Percentiles rank a stretch among this genome's conserved stretches.
Conservation (phyloP, 352 stramenopile genomes). For the Pythium pyrilobum region DNA sequence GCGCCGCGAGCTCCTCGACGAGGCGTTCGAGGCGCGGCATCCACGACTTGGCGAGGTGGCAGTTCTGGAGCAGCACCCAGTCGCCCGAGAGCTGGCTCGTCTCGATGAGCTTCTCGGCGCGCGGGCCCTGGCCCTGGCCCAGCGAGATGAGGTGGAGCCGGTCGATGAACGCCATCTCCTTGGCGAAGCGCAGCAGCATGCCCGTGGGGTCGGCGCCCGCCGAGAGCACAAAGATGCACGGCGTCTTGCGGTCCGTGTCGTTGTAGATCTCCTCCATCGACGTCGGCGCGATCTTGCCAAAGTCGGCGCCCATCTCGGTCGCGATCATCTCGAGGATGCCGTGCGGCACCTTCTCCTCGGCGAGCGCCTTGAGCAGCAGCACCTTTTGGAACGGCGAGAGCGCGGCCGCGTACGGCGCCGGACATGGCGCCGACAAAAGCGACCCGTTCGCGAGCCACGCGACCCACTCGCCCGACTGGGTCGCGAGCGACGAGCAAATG, state of each 20-base stretch:
- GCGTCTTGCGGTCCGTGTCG: slow-evolving; percentile 88
- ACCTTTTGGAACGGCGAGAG: slow-evolving; percentile 74
- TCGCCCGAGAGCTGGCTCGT: slow-evolving; percentile 75
- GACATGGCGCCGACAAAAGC: slow-evolving; percentile 41
- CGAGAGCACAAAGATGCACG: slow-evolving; percentile 92
- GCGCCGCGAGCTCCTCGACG: slow-evolving; percentile 77
- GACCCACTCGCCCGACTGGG: slow-evolving; percentile 54
- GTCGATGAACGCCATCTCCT: slow-evolving; percentile 85
- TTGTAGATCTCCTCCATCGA: slow-evolving; percentile 93
- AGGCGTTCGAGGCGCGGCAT: slow-evolving; percentile 92
- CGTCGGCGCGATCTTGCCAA: slow-evolving; percentile 75
- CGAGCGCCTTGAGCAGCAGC: slow-evolving; percentile 67
- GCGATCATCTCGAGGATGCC: slow-evolving; percentile 84
- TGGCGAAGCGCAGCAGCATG: slow-evolving; percentile 91
- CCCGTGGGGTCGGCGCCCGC: slow-evolving; percentile 89
- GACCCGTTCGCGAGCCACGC: slow-evolving; percentile 44
- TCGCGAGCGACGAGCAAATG: slow-evolving; percentile 55
- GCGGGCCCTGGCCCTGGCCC: slow-evolving; percentile 89
- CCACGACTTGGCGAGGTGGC: slow-evolving; percentile 93
- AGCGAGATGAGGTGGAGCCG: slow-evolving; percentile 90
- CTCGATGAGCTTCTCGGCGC: slow-evolving; percentile 89
- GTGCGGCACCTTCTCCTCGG: slow-evolving; percentile 89
- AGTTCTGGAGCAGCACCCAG: slow-evolving; percentile 94
- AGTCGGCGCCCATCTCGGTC: slow-evolving; percentile 78
- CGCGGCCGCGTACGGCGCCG: slow-evolving; percentile 29